Evolutionary conservation across 768 basidiomycete genomes (phyloP).

Genomic region (Hypsizygus marmoreus): DNA sequence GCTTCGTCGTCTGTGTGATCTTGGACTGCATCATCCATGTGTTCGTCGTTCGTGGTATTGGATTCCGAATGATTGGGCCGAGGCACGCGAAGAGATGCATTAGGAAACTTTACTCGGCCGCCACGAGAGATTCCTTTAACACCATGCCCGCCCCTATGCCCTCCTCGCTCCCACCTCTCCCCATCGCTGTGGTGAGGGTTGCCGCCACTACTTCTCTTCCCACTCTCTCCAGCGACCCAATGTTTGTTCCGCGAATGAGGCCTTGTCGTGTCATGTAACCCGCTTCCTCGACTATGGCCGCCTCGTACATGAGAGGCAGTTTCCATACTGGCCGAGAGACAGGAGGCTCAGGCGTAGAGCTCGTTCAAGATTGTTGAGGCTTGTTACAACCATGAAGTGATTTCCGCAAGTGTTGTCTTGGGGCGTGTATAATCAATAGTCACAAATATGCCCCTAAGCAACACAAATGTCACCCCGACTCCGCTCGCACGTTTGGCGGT

Average conservation of each 20-base stretch:
- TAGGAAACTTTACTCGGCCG: conserved; percentile 40
- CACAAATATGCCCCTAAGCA: not conserved
- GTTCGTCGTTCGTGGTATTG: conserved; percentile 26
- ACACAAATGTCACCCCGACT: not conserved
- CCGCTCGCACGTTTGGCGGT: not conserved
- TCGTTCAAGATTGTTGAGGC: not conserved
- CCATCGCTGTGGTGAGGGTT: conserved; percentile 43
- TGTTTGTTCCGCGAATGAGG: conserved; percentile 56
- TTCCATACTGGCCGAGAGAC: conserved; percentile 19
- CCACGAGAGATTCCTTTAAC: conserved; percentile 37
- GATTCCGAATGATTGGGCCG: too few relatives aligned
- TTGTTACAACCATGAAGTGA: conserved; percentile 6
- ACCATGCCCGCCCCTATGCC: conserved; percentile 52
- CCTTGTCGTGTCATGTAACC: conserved; percentile 19
- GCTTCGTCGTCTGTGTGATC: conserved; percentile 28
- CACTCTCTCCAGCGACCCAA: conserved; percentile 53
- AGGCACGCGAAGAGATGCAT: conserved; percentile 40
- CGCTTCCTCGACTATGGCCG: conserved; percentile 17
- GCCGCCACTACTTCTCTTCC: conserved; percentile 33
- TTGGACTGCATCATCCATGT: conserved; percentile 34
- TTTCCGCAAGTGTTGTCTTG: too few relatives aligned
- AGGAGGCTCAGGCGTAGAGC: not conserved
- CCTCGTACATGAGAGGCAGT: conserved; percentile 15
- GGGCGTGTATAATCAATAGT: conserved; percentile 12
- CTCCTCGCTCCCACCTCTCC: conserved; percentile 67